These are phyloP conservation scores for Mortierella hygrophila DNA, from an alignment of 192 early-diverging fungal species.

Conservation along the genomic window DNA sequence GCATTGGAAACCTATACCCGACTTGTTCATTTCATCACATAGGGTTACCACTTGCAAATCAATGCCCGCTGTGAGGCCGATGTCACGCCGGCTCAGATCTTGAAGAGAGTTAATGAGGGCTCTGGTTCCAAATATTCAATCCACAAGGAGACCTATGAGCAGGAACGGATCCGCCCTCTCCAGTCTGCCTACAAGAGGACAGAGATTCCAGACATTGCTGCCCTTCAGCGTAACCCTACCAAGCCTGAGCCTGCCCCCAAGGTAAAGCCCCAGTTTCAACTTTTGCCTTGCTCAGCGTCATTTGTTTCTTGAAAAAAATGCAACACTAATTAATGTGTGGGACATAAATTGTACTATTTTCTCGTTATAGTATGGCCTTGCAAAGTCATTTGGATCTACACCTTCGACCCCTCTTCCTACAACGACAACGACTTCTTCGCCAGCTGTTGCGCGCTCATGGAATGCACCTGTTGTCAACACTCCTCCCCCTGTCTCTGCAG, in stretches of 20 bases:
- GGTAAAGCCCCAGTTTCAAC: conserved; percentile 3
- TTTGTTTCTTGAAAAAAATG: neutral
- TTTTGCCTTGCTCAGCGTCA: neutral
- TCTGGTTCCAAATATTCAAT: conserved; percentile 92
- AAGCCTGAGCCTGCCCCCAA: conserved; percentile 48
- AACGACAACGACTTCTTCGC: neutral
- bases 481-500: neutral
- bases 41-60: conserved; percentile 89
- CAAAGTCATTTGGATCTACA: conserved; percentile 1
- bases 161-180: conserved; percentile 47
- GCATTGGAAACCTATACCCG: neutral
- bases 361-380: conserved; percentile 15
- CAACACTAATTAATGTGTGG: no score
- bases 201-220: conserved; percentile 66
- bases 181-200: conserved; percentile 71
- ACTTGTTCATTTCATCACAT: conserved; percentile 1
- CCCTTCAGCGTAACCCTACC: conserved; percentile 58
- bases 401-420: neutral
- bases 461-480: neutral
- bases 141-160: conserved; percentile 62
- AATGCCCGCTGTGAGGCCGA: conserved; percentile 86
- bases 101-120: conserved; percentile 86
- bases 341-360: neutral
- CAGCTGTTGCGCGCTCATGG: conserved; percentile 3
- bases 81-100: conserved; percentile 80